These are phyloP conservation scores for Emergomyces orientalis DNA, from an alignment of 2,329 filamentous ascomycete species.

Conservation along the genomic window DNA sequence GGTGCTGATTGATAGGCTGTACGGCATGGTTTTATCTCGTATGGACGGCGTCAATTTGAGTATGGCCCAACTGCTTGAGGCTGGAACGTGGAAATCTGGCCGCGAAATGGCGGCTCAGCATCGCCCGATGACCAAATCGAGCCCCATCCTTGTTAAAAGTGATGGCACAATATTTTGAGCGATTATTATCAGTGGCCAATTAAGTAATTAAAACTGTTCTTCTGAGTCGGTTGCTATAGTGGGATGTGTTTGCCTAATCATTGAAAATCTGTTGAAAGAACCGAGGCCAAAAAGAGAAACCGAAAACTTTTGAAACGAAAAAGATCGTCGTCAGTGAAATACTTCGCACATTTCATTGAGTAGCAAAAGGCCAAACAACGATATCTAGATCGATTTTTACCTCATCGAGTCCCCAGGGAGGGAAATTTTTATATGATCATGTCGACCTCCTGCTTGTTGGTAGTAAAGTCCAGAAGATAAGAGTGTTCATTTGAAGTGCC, in stretches of 20 bases:
- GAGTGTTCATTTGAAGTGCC: too few species aligned
- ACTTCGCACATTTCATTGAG: not conserved
- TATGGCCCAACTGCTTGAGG: constrained; percentile 46
- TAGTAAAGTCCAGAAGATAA: too few species aligned
- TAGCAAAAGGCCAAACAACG: not conserved
- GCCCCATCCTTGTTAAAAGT: constrained; percentile 32
- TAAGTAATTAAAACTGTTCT: not conserved
- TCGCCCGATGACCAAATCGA: constrained; percentile 27
- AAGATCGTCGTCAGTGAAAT: not conserved
- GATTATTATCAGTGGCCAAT: not conserved
- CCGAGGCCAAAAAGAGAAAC: not conserved
- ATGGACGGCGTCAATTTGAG: constrained; percentile 33
- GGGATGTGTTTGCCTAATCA: not conserved
- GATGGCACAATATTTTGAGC: constrained; percentile 33
- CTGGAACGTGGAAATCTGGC: constrained; percentile 45
- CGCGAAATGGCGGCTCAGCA: constrained; percentile 30
- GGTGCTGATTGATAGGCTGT: constrained; percentile 49
- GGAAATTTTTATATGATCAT: not conserved
- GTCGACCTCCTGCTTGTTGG: too few species aligned
- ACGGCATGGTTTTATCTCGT: constrained; percentile 39
- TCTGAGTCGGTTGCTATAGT: not conserved
- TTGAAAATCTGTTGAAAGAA: not conserved
- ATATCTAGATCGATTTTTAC: not conserved
- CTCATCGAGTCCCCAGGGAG: not conserved
- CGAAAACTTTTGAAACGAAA: not conserved